Percentiles rank a stretch among this genome's conserved stretches.
Evolutionary conservation across 2,329 filamentous ascomycete species (phyloP).

Genomic region (Penicillium sp.): DNA sequence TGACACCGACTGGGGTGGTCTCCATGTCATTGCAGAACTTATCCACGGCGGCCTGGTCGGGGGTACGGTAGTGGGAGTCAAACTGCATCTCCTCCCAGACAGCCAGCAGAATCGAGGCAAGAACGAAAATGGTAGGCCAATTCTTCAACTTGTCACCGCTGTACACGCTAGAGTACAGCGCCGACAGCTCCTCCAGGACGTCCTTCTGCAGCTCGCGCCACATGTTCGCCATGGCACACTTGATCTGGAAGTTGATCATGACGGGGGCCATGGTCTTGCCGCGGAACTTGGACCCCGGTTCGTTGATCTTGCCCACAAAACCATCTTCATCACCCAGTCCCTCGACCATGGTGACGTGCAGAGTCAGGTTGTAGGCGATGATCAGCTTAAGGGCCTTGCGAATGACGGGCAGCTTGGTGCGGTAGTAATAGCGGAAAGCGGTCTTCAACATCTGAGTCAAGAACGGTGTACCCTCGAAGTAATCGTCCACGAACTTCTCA

Average conservation of each 20-base stretch:
- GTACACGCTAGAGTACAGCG: constrained; percentile 96
- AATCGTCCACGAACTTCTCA: constrained; percentile 91
- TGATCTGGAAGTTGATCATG: constrained; percentile 99
- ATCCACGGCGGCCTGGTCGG: constrained; percentile 78
- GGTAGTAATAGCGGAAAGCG: constrained; percentile 87
- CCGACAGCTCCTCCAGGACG: constrained; percentile 88
- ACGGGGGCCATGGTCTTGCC: constrained; percentile 92
- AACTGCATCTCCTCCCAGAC: constrained; percentile 99
- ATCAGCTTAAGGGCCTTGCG: constrained; percentile 95
- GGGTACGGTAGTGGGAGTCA: constrained; percentile 93
- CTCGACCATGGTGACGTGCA: constrained; percentile 93
- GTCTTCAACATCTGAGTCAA: constrained; percentile 96
- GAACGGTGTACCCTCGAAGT: constrained; percentile 94
- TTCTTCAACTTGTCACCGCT: constrained; percentile 97
- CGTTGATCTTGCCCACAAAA: constrained; percentile 80
- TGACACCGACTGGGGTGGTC: constrained; percentile 90
- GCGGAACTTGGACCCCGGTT: constrained; percentile 81
- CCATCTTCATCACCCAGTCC: constrained; percentile 78
- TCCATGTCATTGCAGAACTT: constrained; percentile 99
- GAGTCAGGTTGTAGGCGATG: constrained; percentile 90
- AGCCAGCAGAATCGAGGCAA: constrained; percentile 86
- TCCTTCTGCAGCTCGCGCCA: constrained; percentile 98
- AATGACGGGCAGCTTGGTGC: constrained; percentile 84
- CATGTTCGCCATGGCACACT: constrained; percentile 95
- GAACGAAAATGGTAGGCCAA: constrained; percentile 98